phyloP scores from a whole-genome alignment of 768 basidiomycete species.

The Boletus rubropictus region DNA sequence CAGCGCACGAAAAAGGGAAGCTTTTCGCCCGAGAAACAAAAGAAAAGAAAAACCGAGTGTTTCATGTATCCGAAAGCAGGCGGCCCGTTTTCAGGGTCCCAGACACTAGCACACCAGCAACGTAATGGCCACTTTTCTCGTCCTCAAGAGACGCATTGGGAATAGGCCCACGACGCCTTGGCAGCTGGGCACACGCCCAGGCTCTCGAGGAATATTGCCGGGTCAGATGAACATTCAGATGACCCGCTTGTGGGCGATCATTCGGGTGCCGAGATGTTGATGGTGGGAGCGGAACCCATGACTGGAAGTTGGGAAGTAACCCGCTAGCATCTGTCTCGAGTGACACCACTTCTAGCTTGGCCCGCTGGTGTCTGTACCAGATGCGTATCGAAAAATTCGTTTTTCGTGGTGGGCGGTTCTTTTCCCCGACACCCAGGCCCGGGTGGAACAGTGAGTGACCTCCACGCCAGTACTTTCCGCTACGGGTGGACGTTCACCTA shows the following conservation, averaged over 20 bases:
- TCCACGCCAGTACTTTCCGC: too few relatives aligned
- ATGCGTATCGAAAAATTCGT: conserved; percentile 2
- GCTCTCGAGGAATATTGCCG: too few relatives aligned
- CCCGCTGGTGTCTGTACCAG: not conserved
- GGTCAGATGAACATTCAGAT: not conserved
- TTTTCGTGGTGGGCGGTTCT: too few relatives aligned
- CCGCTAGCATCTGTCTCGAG: conserved; percentile 10
- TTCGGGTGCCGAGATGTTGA: conserved; percentile 1
- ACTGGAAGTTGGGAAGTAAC: too few relatives aligned
- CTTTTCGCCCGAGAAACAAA: not conserved
- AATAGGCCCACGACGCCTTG: too few relatives aligned
- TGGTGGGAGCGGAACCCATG: conserved; percentile 7
- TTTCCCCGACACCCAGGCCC: too few relatives aligned
- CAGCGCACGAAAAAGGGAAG: conserved; percentile 14
- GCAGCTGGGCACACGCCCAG: too few relatives aligned
- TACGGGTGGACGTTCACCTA: too few relatives aligned
- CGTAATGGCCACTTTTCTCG: conserved; percentile 12
- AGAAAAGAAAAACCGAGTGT: not conserved
- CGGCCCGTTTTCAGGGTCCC: conserved; percentile 15
- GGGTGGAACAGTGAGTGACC: too few relatives aligned
- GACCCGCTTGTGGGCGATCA: conserved; percentile 6
- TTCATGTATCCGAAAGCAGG: too few relatives aligned
- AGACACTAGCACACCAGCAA: not conserved
- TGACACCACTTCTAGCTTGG: conserved; percentile 13
- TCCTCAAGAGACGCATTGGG: too few relatives aligned